phyloP scores from a whole-genome alignment of 306 rosid species.

The Citrullus colocynthis region DNA sequence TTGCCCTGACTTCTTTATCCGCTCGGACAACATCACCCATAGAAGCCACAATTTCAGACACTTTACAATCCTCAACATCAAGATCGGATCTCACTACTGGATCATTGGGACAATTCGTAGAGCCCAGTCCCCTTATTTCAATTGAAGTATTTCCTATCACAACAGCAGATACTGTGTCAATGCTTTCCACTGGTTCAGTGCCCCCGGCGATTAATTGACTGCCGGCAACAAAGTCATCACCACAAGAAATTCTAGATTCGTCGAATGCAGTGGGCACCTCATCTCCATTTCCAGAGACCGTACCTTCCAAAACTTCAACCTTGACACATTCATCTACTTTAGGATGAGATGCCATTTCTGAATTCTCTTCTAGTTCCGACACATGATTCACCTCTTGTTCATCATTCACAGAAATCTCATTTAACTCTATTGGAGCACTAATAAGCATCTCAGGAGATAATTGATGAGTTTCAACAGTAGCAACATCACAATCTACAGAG shows the following conservation, averaged over 20 bases:
- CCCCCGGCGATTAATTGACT: constrained; percentile 8
- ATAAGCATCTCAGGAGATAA: background rate
- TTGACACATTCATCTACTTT: background rate
- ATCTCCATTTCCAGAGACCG: background rate
- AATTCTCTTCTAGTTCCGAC: background rate
- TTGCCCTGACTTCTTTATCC: constrained; percentile 3
- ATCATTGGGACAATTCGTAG: constrained; percentile 3
- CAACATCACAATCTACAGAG: background rate
- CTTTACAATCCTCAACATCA: background rate
- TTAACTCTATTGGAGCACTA: background rate
- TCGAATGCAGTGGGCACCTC: background rate
- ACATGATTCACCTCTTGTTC: background rate
- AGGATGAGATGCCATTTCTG: background rate
- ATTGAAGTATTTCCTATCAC: background rate
- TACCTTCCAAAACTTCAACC: background rate
- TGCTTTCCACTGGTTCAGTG: constrained; percentile 8
- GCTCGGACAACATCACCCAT: constrained; percentile 4
- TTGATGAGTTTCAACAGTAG: background rate
- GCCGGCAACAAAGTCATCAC: constrained; percentile 9
- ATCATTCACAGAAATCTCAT: background rate
- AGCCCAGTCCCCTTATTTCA: constrained; percentile 11
- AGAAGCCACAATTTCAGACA: constrained; percentile 6
- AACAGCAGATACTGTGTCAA: background rate
- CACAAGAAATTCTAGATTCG: background rate
- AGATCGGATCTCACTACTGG: background rate